Evolutionary conservation across 2,329 filamentous ascomycete genomes (phyloP), one percentile per base, ranked within the genome.

Genomic region (Gaeumannomyces tritici): DNA sequence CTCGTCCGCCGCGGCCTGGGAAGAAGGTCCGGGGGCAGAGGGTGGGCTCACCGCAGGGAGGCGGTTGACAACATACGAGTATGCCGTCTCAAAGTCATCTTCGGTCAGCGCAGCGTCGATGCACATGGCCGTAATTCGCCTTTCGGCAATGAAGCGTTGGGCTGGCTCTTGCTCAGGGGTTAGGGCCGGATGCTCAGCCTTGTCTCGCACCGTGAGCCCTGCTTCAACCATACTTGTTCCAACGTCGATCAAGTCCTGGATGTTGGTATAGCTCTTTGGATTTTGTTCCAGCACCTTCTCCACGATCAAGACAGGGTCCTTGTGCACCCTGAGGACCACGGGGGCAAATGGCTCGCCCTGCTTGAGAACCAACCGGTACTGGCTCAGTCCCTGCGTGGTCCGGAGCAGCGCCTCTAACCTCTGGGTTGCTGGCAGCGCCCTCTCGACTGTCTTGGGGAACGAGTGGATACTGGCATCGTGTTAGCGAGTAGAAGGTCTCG

Each of bases 21-120:
- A 27, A 26, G 24, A 74, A 69, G 24, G 63, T 21, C 42, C 42
- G 3, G 42, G 18, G 42, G 18, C 42, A n/a, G 42, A 8, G 42
- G 42, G 62, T 26, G 65, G 66, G 27, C 66, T 60, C 5, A 64
- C 62, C 9, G 66, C 60, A 31, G 69, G 64, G 0, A 95, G 78
- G 27, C 88, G 84, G 69, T 86, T 91, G 58, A 91, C 83, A 1
- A 93, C 87, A 70, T 90, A 93, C 0, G 89, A 93, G 72, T 93
- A 95, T 13, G 90, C 90, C 0, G 90, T 95, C 71, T 96, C 91
- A 65, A 95, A 95, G 70, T 86, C 91, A 65, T 92, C 87, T 70
- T 93, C 89, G 12, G 80, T 79, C 1, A 95, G 79, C 15, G 90
- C 89, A 18, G 89, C 86, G 70, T 91, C 87, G 55, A 93, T 86